phyloP scores from a whole-genome alignment of 306 rosid species.

The Medicago arabica region DNA sequence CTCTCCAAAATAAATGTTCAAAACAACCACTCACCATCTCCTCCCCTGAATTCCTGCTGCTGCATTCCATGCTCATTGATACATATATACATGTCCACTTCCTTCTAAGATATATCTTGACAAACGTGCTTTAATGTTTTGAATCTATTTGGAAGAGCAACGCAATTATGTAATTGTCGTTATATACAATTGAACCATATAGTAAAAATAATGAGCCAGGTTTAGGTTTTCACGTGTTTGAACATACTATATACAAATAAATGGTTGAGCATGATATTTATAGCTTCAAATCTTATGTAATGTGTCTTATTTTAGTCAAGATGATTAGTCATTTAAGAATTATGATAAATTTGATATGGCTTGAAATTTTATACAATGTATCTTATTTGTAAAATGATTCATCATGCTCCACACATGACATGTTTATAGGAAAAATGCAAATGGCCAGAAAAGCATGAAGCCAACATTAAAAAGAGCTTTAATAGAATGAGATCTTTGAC shows the following conservation, averaged over 20 bases:
- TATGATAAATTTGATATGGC: not conserved
- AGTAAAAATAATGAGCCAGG: slow-evolving; percentile 14
- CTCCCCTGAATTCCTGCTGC: slow-evolving; percentile 29
- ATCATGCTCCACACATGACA: no score
- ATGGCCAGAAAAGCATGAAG: no score
- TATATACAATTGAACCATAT: slow-evolving; percentile 6
- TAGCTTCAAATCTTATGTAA: not conserved
- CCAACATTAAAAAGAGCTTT: no score
- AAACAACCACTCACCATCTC: slow-evolving; percentile 43
- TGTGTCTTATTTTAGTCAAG: not conserved
- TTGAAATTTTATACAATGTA: no score
- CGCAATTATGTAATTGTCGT: slow-evolving; percentile 7
- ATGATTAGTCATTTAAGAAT: not conserved
- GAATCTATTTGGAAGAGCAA: slow-evolving; percentile 19
- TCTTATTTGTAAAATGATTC: no score
- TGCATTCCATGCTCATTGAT: slow-evolving; percentile 35
- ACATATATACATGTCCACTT: slow-evolving; percentile 27
- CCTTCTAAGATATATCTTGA: not conserved
- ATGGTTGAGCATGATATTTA: not conserved
- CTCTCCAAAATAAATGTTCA: slow-evolving; percentile 47
- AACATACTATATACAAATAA: not conserved
- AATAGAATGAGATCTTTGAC: no score
- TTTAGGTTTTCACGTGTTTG: not conserved
- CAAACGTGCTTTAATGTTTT: slow-evolving; percentile 11
- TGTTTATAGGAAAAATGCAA: no score